Evolutionary conservation across 2,329 filamentous ascomycete species (phyloP).

Genomic region (Rhynchosporium secalis): DNA sequence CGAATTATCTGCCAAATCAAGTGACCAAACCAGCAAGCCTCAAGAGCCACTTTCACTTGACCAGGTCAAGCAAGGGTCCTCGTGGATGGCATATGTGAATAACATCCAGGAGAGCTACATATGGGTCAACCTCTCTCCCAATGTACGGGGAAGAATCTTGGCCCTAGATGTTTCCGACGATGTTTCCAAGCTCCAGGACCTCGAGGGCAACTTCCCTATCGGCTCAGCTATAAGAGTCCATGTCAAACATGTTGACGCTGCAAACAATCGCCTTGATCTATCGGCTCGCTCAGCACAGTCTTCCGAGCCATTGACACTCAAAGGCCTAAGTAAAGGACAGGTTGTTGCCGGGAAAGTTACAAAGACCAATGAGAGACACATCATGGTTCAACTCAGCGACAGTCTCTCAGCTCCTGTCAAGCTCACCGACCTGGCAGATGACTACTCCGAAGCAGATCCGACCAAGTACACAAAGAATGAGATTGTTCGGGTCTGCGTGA

Average conservation of each 20-base stretch:
- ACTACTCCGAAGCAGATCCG: constrained; percentile 79
- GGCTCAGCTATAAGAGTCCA: constrained; percentile 85
- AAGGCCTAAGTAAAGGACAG: constrained; percentile 74
- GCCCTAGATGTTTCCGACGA: constrained; percentile 87
- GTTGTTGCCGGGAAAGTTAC: constrained; percentile 82
- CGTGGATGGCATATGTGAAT: constrained; percentile 84
- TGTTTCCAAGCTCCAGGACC: constrained; percentile 72
- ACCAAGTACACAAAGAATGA: constrained; percentile 78
- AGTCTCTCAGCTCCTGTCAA: constrained; percentile 76
- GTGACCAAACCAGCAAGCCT: constrained; percentile 52
- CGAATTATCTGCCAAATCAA: constrained; percentile 81
- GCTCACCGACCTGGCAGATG: constrained; percentile 80
- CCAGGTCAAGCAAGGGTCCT: constrained; percentile 69
- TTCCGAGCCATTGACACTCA: constrained; percentile 62
- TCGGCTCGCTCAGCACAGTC: constrained; percentile 67
- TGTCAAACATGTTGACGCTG: constrained; percentile 71
- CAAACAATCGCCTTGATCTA: constrained; percentile 77
- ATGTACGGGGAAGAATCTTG: constrained; percentile 79
- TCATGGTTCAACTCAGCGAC: constrained; percentile 84
- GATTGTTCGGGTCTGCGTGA: constrained; percentile 81
- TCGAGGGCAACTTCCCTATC: constrained; percentile 79
- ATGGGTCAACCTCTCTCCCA: constrained; percentile 90
- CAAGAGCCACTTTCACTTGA: constrained; percentile 68
- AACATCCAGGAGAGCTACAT: constrained; percentile 77
- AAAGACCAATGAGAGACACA: constrained; percentile 78